These are phyloP conservation scores for Fallopia convolvulus DNA, from an alignment of 148 eudicot species.

Conservation along the genomic window DNA sequence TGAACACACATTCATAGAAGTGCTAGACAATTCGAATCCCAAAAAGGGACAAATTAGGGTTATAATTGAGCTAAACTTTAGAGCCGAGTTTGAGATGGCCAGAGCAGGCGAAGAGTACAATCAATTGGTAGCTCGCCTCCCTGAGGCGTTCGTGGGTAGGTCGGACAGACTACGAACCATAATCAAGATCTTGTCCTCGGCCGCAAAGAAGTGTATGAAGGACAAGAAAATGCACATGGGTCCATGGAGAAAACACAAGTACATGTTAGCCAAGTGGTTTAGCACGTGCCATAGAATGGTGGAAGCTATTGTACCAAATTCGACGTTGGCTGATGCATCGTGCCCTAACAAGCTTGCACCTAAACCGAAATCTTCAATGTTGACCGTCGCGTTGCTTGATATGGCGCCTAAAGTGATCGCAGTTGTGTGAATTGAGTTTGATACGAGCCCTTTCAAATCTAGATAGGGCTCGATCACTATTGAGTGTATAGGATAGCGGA, in stretches of 20 bases:
- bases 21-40: slow-evolving; percentile 44
- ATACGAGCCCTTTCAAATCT: background rate
- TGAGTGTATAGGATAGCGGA: slow-evolving; percentile 3
- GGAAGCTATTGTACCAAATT: background rate
- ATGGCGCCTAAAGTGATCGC: slow-evolving; percentile 32
- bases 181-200: slow-evolving; percentile 54
- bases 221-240: slow-evolving; percentile 90
- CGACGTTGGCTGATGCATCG: background rate
- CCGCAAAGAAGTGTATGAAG: slow-evolving; percentile 86
- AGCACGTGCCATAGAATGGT: slow-evolving; percentile 35
- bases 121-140: slow-evolving; percentile 42
- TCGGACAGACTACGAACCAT: slow-evolving; percentile 50
- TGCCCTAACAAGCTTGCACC: background rate
- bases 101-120: slow-evolving; percentile 86
- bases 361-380: slow-evolving; percentile 52
- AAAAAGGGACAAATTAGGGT: slow-evolving; percentile 53
- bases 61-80: slow-evolving; percentile 66
- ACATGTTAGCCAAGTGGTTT: slow-evolving; percentile 89
- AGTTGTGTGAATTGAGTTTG: slow-evolving; percentile 25
- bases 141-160: slow-evolving; percentile 76
- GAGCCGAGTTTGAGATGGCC: slow-evolving; percentile 76
- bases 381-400: slow-evolving; percentile 53
- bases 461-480: background rate
- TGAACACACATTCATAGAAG: slow-evolving; percentile 74
- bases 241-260: slow-evolving; percentile 85